Base-by-base conservation (phyloP, 192 early-diverging fungal species). In the Podila epigama region DNA sequence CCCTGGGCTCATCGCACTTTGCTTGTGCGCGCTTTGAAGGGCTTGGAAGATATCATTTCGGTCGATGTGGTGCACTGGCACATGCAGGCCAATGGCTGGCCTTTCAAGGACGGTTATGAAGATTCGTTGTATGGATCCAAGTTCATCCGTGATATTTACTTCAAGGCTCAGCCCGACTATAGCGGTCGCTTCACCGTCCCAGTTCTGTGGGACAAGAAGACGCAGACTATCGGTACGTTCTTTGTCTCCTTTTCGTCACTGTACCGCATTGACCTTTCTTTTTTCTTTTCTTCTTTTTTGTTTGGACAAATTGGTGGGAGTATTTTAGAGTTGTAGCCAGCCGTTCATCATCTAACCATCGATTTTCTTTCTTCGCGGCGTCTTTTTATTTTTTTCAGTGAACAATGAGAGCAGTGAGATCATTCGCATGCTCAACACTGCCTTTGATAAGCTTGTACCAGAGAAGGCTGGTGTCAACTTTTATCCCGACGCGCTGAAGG, bases 371-470 rank as follows among this genome's bases (percentile, higher is more conserved):
- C 60, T 51, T 22, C 25, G 15, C 32, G 18, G 28, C 33, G 31
- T 34, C 3, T 4, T 50, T 50, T 35, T 10, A 16, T 12, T 36
- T 8, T 34, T 10, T 1, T 15, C 36, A 88, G 92, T 94, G 18
- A 99, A 95, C 90, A 99, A 99, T 82, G 97, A 99, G 83, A 90
- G 88, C 66, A 92, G 92, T 7, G 97, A 99, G 71, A 97, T 99
- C 52, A 98, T 99, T 56, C 88, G 95, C 27, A 96, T 97, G 82
- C 84, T 99, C 66, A 97, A 99, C 87, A 84, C 87, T 3, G 92
- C 84, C 2, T 99, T 99, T 59, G 91, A 98, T 69, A 88, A 89
- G 27, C 82, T 90, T 55, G 72, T 92, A 0, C 83, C 82, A 18
- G 82, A 86, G 36, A 89, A 86, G 62, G 90, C 88, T 6, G 89